A percentile compares a stretch with the other conserved stretches of the same genome.
phyloP scores from a whole-genome alignment of 495 filamentous ascomycete species.

The Podospora tetraspora region DNA sequence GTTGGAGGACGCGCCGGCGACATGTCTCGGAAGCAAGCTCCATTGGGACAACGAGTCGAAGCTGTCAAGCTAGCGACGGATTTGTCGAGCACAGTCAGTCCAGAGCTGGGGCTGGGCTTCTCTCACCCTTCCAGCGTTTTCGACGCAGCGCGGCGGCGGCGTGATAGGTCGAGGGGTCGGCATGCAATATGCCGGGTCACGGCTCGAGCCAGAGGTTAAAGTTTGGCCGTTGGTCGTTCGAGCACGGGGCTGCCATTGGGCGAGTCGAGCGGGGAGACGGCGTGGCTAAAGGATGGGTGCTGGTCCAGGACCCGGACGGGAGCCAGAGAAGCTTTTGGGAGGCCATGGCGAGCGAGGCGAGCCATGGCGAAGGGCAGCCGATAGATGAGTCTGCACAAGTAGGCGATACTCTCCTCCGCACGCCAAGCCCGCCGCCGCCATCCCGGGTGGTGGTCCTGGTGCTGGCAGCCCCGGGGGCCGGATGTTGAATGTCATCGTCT shows the following conservation, averaged over 20 bases:
- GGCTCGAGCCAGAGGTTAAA: conserved; percentile 12
- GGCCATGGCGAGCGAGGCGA: background rate
- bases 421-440: background rate
- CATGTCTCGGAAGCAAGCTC: background rate
- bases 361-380: background rate
- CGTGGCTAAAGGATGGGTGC: conserved; percentile 15
- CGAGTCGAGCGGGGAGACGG: background rate
- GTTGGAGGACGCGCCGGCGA: background rate
- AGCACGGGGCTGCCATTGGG: background rate
- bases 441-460: no score
- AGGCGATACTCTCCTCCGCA: background rate
- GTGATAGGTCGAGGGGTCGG: background rate
- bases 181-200: conserved; percentile 7
- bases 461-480: no score
- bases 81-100: background rate
- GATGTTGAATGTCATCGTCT: background rate
- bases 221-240: conserved; percentile 4
- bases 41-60: background rate
- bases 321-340: background rate
- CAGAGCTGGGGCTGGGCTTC: background rate
- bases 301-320: background rate
- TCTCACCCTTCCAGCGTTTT: background rate
- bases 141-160: background rate
- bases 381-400: background rate
- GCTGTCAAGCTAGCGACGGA: background rate